phyloP scores from a whole-genome alignment of 768 basidiomycete genomes.

The Termitomyces sp. region DNA sequence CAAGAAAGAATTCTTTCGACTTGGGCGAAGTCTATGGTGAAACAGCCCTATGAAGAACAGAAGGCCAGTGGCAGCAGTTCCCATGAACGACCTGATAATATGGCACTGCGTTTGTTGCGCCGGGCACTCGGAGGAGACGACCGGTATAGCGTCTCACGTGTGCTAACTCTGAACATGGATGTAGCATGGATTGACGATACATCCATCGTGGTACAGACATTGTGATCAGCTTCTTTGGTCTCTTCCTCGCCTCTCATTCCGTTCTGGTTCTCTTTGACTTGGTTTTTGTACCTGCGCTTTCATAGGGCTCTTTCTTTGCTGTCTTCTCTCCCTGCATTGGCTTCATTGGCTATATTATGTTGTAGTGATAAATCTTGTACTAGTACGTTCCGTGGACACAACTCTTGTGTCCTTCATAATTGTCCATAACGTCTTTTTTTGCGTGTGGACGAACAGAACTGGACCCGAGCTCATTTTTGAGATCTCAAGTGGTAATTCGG shows the following conservation, averaged over 20 bases:
- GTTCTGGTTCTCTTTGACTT: background rate
- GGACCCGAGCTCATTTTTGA: background rate
- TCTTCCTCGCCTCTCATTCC: background rate
- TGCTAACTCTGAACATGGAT: constrained; percentile 61
- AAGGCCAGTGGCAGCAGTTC: background rate
- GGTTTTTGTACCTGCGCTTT: background rate
- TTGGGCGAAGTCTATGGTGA: constrained; percentile 45
- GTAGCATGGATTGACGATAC: constrained; percentile 67
- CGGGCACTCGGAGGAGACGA: constrained; percentile 56
- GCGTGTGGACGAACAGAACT: background rate
- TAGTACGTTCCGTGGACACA: background rate
- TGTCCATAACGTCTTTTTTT: background rate
- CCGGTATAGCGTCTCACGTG: constrained; percentile 44
- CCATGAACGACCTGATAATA: constrained; percentile 27
- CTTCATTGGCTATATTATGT: background rate
- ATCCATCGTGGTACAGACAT: constrained; percentile 55
- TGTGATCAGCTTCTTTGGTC: constrained; percentile 25
- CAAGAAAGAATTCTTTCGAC: constrained; percentile 41
- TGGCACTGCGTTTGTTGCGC: constrained; percentile 55
- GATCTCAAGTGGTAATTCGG: background rate
- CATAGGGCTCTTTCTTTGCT: background rate
- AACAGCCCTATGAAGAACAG: constrained; percentile 18
- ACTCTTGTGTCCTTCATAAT: background rate
- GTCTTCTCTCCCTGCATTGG: background rate
- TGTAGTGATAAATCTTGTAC: constrained; percentile 5